Evolutionary conservation across 257 asterid genomes (phyloP), one percentile per base, ranked within the genome.

Genomic region (Coffea eugenioides): DNA sequence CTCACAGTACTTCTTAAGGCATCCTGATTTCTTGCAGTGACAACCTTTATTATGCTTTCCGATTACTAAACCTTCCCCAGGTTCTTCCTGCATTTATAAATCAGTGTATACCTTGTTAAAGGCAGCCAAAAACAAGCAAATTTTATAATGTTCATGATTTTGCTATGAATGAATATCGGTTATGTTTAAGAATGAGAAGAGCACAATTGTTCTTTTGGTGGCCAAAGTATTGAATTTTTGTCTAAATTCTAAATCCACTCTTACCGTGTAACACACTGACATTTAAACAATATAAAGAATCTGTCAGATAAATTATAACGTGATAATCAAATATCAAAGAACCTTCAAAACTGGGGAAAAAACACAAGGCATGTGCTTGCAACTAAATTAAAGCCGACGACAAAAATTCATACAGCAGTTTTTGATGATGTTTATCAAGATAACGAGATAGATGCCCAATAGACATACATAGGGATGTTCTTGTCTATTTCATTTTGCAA

Each of bases 11-110:
- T 92, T 92, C 84, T 92, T 94, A 82, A 94, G 98, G 84, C 98
- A 94, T 36, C 98, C 98, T 71, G 97, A 94, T 84, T 94, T 94
- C 91, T 94, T 94, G 88, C 98, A 94, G 84, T 92, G 97, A 57
- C 97, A 94, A 85, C 98, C 98, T 86, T 94, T 94, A 85, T 92
- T 92, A 83, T 94, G 98, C 83, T 89, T 92, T 79, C 84, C 98
- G 45, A 90, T 75, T 81, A 89, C 64, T 77, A 90, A 78, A 75
- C 83, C 92, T 69, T 94, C 92, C 76, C 90, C 91, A 76, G 79
- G 80, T 76, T 91, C 97, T 84, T 93, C 97, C 97, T 93, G 79
- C 82, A 84, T 67, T 67, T 48, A 77, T 82, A 74, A 39, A 61
- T 25, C 76, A 34, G 18, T 64, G 31, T 62, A 21, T 23, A 51